Evolutionary conservation across 441 rosid species (phyloP).

Genomic region (Syzygium malaccense): DNA sequence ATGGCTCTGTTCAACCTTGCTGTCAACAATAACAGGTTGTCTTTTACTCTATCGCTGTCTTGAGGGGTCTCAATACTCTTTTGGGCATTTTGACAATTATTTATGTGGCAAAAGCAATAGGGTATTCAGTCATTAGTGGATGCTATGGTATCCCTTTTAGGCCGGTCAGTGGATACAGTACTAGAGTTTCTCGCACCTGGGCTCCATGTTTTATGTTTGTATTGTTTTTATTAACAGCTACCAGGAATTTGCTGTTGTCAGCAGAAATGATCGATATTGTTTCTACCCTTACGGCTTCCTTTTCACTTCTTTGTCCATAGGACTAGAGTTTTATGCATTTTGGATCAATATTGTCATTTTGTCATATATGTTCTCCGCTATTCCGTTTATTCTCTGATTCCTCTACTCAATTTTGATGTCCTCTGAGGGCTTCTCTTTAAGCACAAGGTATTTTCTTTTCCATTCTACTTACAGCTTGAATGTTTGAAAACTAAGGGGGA

Average conservation of each 20-base stretch:
- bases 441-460: not conserved
- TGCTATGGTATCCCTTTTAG: not conserved
- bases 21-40: conserved; percentile 89
- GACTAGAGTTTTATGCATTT: not conserved
- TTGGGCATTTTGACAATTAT: not conserved
- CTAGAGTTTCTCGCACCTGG: not conserved
- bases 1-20: conserved; percentile 97
- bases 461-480: not conserved
- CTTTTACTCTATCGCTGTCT: not conserved
- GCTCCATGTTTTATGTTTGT: not conserved
- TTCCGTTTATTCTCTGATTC: not conserved
- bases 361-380: not conserved
- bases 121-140: not conserved
- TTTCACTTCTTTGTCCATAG: not conserved
- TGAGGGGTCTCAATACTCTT: not conserved
- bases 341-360: not conserved
- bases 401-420: not conserved
- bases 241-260: not conserved
- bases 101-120: not conserved
- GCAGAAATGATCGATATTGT: not conserved
- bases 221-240: not conserved
- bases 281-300: not conserved
- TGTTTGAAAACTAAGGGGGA: not conserved
- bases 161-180: not conserved
- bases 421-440: not conserved